Evolutionary conservation across 1,284 basidiomycete genomes (phyloP).

Genomic region (Fomitopsis schrenkii): DNA sequence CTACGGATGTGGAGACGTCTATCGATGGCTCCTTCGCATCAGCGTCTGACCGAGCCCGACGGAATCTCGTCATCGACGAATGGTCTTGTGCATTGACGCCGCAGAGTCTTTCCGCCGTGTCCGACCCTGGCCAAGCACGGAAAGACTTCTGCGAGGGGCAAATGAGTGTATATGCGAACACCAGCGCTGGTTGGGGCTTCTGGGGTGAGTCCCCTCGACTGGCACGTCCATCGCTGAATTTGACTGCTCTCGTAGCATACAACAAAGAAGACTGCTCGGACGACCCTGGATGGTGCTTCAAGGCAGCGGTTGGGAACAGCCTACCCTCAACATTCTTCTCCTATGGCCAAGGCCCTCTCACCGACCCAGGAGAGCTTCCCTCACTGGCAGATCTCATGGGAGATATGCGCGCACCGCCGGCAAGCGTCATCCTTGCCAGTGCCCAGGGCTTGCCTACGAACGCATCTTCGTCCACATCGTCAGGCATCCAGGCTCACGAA

Average conservation of each 20-base stretch:
- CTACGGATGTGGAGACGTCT: conserved; percentile 38
- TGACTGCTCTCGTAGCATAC: conserved; percentile 36
- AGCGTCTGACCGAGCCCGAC: conserved; percentile 37
- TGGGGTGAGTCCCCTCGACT: conserved; percentile 52
- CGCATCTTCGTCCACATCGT: not conserved
- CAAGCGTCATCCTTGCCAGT: conserved; percentile 2
- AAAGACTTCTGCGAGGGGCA: conserved; percentile 61
- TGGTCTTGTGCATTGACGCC: conserved; percentile 69
- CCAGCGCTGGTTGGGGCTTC: conserved; percentile 67
- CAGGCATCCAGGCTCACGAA: not conserved
- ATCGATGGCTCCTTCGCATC: conserved; percentile 37
- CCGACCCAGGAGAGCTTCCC: conserved; percentile 18
- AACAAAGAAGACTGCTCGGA: conserved; percentile 55
- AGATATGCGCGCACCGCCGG: conserved; percentile 9
- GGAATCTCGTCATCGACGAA: conserved; percentile 69
- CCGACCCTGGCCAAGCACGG: conserved; percentile 42
- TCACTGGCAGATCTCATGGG: conserved; percentile 14
- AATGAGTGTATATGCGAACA: conserved; percentile 54
- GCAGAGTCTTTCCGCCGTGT: conserved; percentile 47
- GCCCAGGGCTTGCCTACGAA: conserved; percentile 1
- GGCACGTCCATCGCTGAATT: not conserved
- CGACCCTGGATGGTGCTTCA: conserved; percentile 70
- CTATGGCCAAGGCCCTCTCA: conserved; percentile 31
- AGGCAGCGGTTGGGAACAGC: conserved; percentile 48
- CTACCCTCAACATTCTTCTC: conserved; percentile 58